Base-by-base conservation (phyloP, 208 protist genomes). In the Tritrichomonas musculus region DNA sequence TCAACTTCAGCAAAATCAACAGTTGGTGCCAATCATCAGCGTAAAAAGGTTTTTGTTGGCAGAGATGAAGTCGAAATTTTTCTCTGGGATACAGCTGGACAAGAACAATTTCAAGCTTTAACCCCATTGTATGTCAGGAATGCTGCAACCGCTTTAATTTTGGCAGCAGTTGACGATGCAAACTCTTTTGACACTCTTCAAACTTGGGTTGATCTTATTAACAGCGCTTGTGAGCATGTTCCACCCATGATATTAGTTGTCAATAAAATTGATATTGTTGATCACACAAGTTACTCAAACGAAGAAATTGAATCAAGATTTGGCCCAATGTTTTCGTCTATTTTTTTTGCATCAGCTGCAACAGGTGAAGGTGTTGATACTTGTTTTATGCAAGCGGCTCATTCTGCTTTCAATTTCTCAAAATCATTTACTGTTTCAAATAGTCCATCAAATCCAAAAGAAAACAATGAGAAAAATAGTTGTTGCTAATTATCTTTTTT, bases 11-110 rank as follows among this genome's bases (percentile, higher is more conserved):
- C 50, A n/a, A 82, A 25, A 82, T 41, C 73, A 20, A 82, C 73
- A 50, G 41, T 82, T 82, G 73, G 73, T 20, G 73, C 73, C 20
- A 82, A 82, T 82, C 73, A 82, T 82, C 73, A 82, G 41, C 47
- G 41, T n/a, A 82, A 82, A 36, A 82, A 33, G 14, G 50, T 82
- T 9, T 33, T 53, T 30, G 50, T 82, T 20, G 73, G 41, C 20
- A 50, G 41, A 11, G n/a, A 47, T 53, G 50, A 82, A 4, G 41
- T 82, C 20, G 73, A 82, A n/a, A n/a, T 82, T 33, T 82, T 50
- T 53, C 25, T 82, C 50, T 82, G 73, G 73, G 73, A 82, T 30
- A 82, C 73, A 9, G 33, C 73, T n/a, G 73, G 73, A 22, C 73
- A 82, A 53, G 73, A 82, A 36, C 73, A 82, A 30, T 82, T 82